Conservation (phyloP, 2,329 filamentous ascomycete species). For the Trichoderma sp. region DNA sequence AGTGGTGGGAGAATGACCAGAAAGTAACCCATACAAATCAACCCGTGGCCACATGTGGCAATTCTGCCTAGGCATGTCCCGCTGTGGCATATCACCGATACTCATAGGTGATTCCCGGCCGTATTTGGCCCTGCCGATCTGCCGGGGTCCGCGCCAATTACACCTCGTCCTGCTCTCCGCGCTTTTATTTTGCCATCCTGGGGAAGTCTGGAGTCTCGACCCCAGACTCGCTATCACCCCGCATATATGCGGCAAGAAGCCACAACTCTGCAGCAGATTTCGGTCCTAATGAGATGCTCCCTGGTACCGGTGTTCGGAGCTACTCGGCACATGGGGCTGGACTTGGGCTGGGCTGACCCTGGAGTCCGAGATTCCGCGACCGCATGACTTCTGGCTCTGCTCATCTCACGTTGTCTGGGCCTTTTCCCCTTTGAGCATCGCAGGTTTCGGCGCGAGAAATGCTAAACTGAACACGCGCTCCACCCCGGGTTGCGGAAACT, state of each 20-base stretch:
- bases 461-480: not conserved
- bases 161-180: not conserved
- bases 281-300: not conserved
- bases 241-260: not conserved
- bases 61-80: not conserved
- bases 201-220: not conserved
- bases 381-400: not conserved
- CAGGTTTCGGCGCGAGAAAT: not conserved
- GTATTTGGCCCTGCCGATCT: not conserved
- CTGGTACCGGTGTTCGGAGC: not conserved
- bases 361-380: constrained; percentile 11
- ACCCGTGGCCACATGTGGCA: not conserved
- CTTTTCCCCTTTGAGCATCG: not conserved
- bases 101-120: not conserved
- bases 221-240: not conserved
- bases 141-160: not conserved
- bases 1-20: not conserved
- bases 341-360: not conserved
- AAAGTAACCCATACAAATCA: not conserved
- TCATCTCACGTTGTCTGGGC: not conserved
- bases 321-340: not conserved
- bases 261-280: not conserved
- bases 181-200: not conserved
- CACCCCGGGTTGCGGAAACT: not conserved
- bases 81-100: not conserved